Evolutionary conservation across 768 basidiomycete genomes (phyloP), one percentile per base, ranked within the genome.

Genomic region (Boletus reticuloceps): DNA sequence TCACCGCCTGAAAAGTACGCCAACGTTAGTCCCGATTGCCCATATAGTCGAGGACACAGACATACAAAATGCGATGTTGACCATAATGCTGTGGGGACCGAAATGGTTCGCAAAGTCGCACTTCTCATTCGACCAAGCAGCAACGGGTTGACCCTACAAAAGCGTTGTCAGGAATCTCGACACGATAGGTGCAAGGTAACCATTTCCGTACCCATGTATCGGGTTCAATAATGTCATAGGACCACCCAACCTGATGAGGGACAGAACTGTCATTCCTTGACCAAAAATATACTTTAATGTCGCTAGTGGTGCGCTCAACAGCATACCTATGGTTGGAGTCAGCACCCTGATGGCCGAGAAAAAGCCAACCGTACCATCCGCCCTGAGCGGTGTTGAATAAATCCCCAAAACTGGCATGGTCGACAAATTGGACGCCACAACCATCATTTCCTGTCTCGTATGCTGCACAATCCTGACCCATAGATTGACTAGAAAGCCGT

Each of bases 61-160:
- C 82, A 62, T 58, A 86, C 87, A 88, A 64, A 88, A 81, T 2
- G 85, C 83, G 53, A 88, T 75, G 56, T 77, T 66, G 58, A 76
- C 69, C 40, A 75, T 55, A 13, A 76, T 75, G 38, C 70, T 72
- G 39, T 75, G 63, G 25, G 50, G 53, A 17, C 66, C 63, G 47
- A 76, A 76, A 38, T 70, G 66, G 43, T 70, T 60, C 39, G 66
- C 55, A 31, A 81, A 62, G 47, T 78, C 66, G 52, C 76, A 79
- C 34, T 50, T 51, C 1, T 63, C 66, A 53, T 73, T 70, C 37
- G 67, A 65, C 62, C 72, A 77, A 50, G 59, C 25, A 25, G 75
- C 74, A 20, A 56, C 55, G 31, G 75, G 73, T 7, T 39, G 56
- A 9, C 75, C 72, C 72, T 74, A 13, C 12, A 37, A 47, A 39